These are phyloP conservation scores for Limonomyces culmigenus DNA, from an alignment of 1,284 basidiomycete genomes.

Conservation along the genomic window DNA sequence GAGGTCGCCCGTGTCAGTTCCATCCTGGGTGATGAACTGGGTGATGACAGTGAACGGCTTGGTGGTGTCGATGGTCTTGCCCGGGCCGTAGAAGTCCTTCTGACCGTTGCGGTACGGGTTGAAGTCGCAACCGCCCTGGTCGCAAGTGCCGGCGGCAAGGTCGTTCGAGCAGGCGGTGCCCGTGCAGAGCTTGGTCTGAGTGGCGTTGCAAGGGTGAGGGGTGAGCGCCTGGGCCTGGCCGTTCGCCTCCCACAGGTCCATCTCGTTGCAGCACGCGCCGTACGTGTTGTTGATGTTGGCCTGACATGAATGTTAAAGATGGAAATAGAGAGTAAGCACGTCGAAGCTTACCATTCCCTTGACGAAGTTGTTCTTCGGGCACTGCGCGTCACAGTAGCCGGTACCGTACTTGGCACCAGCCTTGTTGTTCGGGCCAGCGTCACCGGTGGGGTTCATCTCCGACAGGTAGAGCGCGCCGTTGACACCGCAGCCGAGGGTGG, in stretches of 20 bases:
- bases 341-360: slow-evolving; percentile 24
- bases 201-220: slow-evolving; percentile 28
- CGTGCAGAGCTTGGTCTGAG: slow-evolving; percentile 20
- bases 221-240: slow-evolving; percentile 29
- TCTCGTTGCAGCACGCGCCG: slow-evolving; percentile 39
- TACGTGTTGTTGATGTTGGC: slow-evolving; percentile 18
- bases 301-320: neutral
- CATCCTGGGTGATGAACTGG: slow-evolving; percentile 1
- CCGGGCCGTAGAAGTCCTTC: slow-evolving; percentile 28
- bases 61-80: slow-evolving; percentile 24
- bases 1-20: neutral
- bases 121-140: slow-evolving; percentile 23
- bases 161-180: slow-evolving; percentile 15
- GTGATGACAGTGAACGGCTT: slow-evolving; percentile 24
- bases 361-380: slow-evolving; percentile 39
- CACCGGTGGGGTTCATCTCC: slow-evolving; percentile 36
- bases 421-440: slow-evolving; percentile 30
- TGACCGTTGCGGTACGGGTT: slow-evolving; percentile 39
- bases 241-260: slow-evolving; percentile 47
- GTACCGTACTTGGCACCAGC: slow-evolving; percentile 40
- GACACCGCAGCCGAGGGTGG: slow-evolving; percentile 21
- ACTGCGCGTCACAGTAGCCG: slow-evolving; percentile 41
- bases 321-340: too few species aligned
- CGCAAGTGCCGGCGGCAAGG: too few species aligned
- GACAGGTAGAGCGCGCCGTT: slow-evolving; percentile 22